Evolutionary conservation across 495 filamentous ascomycete genomes (phyloP), one percentile per base, ranked within the genome.

Genomic region (Antarctomyces pellizariae): DNA sequence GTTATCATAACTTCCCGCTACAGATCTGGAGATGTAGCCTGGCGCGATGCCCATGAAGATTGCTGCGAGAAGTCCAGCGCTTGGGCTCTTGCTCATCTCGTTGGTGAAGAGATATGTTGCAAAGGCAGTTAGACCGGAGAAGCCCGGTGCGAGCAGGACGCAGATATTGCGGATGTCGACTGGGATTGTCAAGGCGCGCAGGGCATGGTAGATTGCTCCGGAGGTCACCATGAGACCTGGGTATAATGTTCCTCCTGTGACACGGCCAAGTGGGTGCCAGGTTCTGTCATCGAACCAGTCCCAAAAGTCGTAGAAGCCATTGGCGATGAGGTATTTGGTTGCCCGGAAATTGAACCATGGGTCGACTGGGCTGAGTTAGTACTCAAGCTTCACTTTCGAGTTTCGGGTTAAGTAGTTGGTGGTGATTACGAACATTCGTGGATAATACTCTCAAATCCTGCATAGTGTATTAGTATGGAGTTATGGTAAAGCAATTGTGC

Each of bases 331-430:
- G 40, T 99, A 93, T 54, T 93, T 93, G 25, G 89, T 95, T 35
- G 89, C 89, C 42, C 89, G 64, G 53, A 99, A 99, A 53, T 99
- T 99, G 54, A 99, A 99, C 89, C 89, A 99, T n/a, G 89, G 89
- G 52, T 99, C 86, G 54, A 95, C 86, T 95, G 38, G 17, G 26
- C 16, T 16, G 36, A 17, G 5, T 8, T 13, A 14, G 14, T 31
- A 4, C 8, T 26, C n/a, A n/a, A n/a, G n/a, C n/a, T n/a, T n/a
- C n/a, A n/a, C n/a, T n/a, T n/a, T n/a, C n/a, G n/a, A n/a, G n/a
- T n/a, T n/a, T n/a, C n/a, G n/a, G n/a, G n/a, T n/a, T n/a, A n/a
- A n/a, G n/a, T n/a, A n/a, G n/a, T n/a, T n/a, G 11, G 17, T 28
- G 26, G 25, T 27, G 26, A 35, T 30, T 41, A 67, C 79, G 44